Base-by-base conservation (phyloP, 225 moss, liverwort and hornwort species). In the Antitrichia curtipendula region DNA sequence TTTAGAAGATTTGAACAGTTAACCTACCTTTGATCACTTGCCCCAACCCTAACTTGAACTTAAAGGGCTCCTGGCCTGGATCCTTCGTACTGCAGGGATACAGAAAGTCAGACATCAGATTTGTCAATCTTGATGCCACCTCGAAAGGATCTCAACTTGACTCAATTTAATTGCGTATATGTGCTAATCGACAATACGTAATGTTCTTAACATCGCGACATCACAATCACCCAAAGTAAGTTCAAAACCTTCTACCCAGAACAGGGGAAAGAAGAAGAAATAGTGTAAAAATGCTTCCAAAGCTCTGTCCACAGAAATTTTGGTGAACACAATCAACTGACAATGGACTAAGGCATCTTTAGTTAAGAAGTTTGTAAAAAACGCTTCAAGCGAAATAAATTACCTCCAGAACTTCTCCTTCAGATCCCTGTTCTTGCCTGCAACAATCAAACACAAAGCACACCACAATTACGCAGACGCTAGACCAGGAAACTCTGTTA, bases 331-430 rank as follows among this genome's bases (percentile, higher is more conserved):
- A 49, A 79, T 68, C 47, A 87, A 79, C 63, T 40, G 28, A 27
- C 56, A 38, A 63, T 32, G 77, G 40, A 74, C 65, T 50, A 22
- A 45, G 61, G 61, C 52, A 64, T 86, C 52, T 45, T 40, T 7
- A 5, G 29, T 43, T 47, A 23, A 62, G 36, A 86, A 36, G 50
- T 68, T 68, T n/a, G 36, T 13, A 82, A 65, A 3, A 38, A 31
- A 53, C 15, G 60, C 31, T 57, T 49, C 58, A 82, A 84, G 25
- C 15, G 47, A 54, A 85, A 68, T 7, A 32, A 21, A 36, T 50
- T 88, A 96, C 96, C 96, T 97, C 98, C 98, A 98, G 83, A 97
- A 98, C 90, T 97, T 96, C 92, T 95, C 93, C 59, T 93, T 89
- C 61, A 98, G 87, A 64, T 98, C 92, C 69, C 95, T 87, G 75